Percentiles rank a stretch among this genome's conserved stretches.
Conservation (phyloP, 257 asterid genomes). For the Dorcoceras hygrometricum region DNA sequence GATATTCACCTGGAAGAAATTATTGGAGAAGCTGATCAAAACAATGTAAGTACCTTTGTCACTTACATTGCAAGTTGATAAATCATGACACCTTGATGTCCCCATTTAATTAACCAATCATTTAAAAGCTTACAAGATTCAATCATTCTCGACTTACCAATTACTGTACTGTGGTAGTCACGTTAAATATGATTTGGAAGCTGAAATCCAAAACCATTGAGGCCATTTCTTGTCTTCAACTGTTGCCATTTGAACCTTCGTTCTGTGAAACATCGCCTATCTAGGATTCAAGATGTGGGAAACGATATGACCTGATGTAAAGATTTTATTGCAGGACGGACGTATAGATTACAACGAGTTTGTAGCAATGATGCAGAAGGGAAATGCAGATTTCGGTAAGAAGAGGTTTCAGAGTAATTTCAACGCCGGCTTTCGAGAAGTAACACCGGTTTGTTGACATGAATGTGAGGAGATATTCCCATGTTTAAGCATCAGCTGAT, state of each 20-base stretch:
- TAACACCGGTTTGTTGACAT: slow-evolving; percentile 33
- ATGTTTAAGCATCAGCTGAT: not conserved
- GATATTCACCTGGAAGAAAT: slow-evolving; percentile 28
- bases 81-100: not conserved
- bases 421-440: slow-evolving; percentile 36
- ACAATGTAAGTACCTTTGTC: slow-evolving; percentile 24
- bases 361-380: slow-evolving; percentile 52
- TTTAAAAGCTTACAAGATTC: not conserved
- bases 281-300: not conserved
- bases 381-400: slow-evolving; percentile 42
- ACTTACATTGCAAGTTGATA: not conserved
- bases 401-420: slow-evolving; percentile 37
- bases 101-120: too few species aligned
- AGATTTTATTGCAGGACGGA: slow-evolving; percentile 33
- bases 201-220: not conserved
- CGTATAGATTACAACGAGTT: slow-evolving; percentile 47
- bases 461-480: not conserved
- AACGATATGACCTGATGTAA: not conserved
- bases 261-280: not conserved
- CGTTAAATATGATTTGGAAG: not conserved
- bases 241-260: not conserved
- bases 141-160: not conserved
- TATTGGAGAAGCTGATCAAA: slow-evolving; percentile 30
- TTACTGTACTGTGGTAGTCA: not conserved
- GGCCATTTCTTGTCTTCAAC: not conserved